A percentile compares a stretch with the other conserved stretches of the same genome.
Evolutionary conservation across 75 land plant species (phyloP).

Genomic region (Selaginella tamariscina): DNA sequence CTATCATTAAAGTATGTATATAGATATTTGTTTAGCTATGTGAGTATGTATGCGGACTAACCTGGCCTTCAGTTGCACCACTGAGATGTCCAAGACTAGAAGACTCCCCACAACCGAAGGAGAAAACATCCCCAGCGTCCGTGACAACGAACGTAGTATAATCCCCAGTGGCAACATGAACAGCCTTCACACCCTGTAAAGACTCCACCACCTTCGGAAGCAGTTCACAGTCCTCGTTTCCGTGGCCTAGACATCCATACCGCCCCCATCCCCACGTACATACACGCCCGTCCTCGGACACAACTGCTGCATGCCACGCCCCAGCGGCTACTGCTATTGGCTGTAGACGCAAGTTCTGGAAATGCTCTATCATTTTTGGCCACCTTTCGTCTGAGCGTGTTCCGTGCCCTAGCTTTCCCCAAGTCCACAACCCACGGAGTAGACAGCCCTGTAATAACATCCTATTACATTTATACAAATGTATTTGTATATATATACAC

Average conservation of each 20-base stretch:
- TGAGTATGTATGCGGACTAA: too few species aligned
- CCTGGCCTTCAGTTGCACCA: conserved; percentile 47
- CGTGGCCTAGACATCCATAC: conserved; percentile 82
- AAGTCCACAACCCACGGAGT: conserved; percentile 88
- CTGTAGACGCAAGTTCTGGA: conserved; percentile 48
- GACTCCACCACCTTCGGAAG: conserved; percentile 70
- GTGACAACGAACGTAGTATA: conserved; percentile 79
- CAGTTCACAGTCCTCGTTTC: conserved; percentile 71
- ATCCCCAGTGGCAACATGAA: conserved; percentile 83
- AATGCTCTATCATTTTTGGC: conserved; percentile 59
- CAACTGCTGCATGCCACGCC: conserved; percentile 95
- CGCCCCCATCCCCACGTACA: conserved; percentile 98
- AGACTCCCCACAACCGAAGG: conserved; percentile 82
- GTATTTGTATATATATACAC: too few species aligned
- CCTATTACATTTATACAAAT: neutral
- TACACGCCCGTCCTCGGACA: conserved; percentile 66
- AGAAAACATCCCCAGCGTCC: conserved; percentile 69
- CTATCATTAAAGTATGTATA: too few species aligned
- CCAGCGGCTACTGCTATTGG: conserved; percentile 74
- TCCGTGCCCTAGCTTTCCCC: conserved; percentile 94
- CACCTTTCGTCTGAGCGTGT: conserved; percentile 54
- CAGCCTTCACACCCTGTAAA: conserved; percentile 54
- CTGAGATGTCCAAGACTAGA: conserved; percentile 59
- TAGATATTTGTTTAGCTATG: too few species aligned
- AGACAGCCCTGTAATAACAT: conserved; percentile 58